Percentiles rank a stretch among this genome's conserved stretches.
Conservation (phyloP, 805 yeast genomes). For the Danielia reshetovae region DNA sequence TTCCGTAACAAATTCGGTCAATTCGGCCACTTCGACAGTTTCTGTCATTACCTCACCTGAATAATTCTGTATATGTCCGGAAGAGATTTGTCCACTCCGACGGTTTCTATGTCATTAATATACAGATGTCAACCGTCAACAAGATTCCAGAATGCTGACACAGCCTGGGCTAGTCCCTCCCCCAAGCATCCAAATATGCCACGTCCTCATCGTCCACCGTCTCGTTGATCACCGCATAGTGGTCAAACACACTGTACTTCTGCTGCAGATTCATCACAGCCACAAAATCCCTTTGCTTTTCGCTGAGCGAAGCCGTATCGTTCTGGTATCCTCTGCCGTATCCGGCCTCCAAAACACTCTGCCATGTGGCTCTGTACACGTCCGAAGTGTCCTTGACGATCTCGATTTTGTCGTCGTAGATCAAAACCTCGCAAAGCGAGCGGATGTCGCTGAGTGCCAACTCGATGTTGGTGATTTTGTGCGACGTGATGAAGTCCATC, state of each 20-base stretch:
- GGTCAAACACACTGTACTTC: slow-evolving; percentile 40
- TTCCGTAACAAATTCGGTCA: too few relatives aligned
- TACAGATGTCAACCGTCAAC: too few relatives aligned
- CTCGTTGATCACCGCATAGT: slow-evolving; percentile 35
- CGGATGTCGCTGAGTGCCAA: slow-evolving; percentile 69
- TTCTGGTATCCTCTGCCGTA: slow-evolving; percentile 38
- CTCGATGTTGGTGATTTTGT: slow-evolving; percentile 80
- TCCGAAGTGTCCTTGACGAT: slow-evolving; percentile 48
- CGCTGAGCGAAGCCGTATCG: slow-evolving; percentile 14
- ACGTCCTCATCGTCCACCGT: slow-evolving; percentile 36
- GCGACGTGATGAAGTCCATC: slow-evolving; percentile 63
- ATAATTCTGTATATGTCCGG: too few relatives aligned
- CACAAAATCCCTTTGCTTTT: slow-evolving; percentile 10
- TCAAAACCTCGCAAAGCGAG: slow-evolving; percentile 80
- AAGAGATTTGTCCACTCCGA: too few relatives aligned
- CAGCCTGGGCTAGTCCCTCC: too few relatives aligned
- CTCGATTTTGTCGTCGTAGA: slow-evolving; percentile 83
- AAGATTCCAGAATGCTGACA: too few relatives aligned
- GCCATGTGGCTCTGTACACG: slow-evolving; percentile 79
- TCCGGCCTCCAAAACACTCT: slow-evolving; percentile 70
- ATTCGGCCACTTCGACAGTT: too few relatives aligned
- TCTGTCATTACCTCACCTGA: too few relatives aligned
- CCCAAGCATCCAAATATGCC: slow-evolving; percentile 49
- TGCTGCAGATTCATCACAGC: slow-evolving; percentile 9
- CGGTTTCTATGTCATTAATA: too few relatives aligned